These are phyloP conservation scores for Fusarium globosum DNA, from an alignment of 2,329 filamentous ascomycete genomes.

Conservation along the genomic window DNA sequence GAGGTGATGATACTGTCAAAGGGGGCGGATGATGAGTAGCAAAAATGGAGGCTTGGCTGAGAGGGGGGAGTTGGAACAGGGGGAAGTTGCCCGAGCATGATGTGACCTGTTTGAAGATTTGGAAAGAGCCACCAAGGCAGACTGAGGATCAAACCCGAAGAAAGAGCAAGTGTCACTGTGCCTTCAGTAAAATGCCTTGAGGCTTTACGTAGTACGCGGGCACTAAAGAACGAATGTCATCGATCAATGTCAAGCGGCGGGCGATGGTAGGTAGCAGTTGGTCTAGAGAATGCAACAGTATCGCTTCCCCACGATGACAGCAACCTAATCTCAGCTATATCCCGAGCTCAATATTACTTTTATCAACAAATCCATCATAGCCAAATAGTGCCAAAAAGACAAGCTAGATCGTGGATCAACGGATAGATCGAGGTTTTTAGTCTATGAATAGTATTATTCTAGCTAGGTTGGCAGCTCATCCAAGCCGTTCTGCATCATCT, in stretches of 20 bases:
- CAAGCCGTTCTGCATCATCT: neutral
- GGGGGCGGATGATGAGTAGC: slow-evolving; percentile 7
- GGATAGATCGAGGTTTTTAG: neutral
- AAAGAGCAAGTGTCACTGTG: neutral
- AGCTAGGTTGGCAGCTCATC: neutral
- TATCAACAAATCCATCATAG: neutral
- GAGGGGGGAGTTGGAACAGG: slow-evolving; percentile 1
- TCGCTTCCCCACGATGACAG: slow-evolving; percentile 28
- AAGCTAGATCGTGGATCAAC: slow-evolving; percentile 9
- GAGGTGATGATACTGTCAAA: slow-evolving; percentile 2
- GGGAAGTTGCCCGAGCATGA: slow-evolving; percentile 1
- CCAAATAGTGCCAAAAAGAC: neutral
- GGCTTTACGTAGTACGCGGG: neutral
- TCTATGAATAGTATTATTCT: slow-evolving; percentile 1
- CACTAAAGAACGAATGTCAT: neutral
- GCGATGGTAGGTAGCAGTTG: slow-evolving; percentile 12
- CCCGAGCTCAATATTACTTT: slow-evolving; percentile 14
- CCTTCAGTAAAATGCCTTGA: neutral
- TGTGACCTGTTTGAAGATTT: slow-evolving; percentile 4
- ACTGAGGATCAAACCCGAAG: neutral
- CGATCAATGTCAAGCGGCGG: neutral
- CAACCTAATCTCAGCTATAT: slow-evolving; percentile 26
- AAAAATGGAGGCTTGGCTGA: slow-evolving; percentile 16
- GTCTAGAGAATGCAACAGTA: slow-evolving; percentile 20
- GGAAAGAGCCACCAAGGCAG: slow-evolving; percentile 14